Base-by-base conservation (phyloP, 768 basidiomycete species). In the Tubosaeta brunneosetosa region DNA sequence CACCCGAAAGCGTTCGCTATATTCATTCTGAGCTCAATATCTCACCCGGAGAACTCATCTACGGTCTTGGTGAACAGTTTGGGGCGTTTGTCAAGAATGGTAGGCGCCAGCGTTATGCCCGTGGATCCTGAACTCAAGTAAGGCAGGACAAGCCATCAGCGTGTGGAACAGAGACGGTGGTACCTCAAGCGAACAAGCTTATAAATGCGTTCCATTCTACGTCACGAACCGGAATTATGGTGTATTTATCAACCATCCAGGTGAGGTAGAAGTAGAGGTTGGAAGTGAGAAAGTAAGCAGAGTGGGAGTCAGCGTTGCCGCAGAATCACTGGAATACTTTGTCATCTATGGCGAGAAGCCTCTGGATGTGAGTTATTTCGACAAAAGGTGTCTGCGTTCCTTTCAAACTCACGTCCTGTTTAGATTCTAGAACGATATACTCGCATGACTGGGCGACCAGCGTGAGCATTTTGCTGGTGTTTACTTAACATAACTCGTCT, bases 121-220 rank as follows among this genome's bases (percentile, higher is more conserved):
- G 49, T 61, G 55, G 48, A 68, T 16, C n/a, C 12, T 46, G 41
- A 33, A 32, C 41, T 59, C 12, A 51, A 55, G 1, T 50, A 29
- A 32, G 53, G 44, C 52, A 81, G 80, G 81, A 29, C 84, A 83
- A 62, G 60, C 76, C 6, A 70, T 87, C 42, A 80, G 76, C 55
- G 70, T 86, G 4, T 88, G 86, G 87, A 86, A 88, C 58, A 79
- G 81, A 65, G 86, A 88, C 59, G 86, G 86, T 22, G 86, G 87
- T 31, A 89, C 85, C 1, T 84, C 83, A 9, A 81, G 78, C 55
- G 82, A 84, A 33, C 82, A 84, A 59, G 80, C 81, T 1, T 85
- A 84, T 66, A 84, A 84, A 75, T 81, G 78, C 53, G 73, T 85
- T 13, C 84, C 84, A 1, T 86, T 85, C 67, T 84, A 84, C 56